These are phyloP conservation scores for Penicillium nucicola DNA, from an alignment of 495 filamentous ascomycete species.

Conservation along the genomic window DNA sequence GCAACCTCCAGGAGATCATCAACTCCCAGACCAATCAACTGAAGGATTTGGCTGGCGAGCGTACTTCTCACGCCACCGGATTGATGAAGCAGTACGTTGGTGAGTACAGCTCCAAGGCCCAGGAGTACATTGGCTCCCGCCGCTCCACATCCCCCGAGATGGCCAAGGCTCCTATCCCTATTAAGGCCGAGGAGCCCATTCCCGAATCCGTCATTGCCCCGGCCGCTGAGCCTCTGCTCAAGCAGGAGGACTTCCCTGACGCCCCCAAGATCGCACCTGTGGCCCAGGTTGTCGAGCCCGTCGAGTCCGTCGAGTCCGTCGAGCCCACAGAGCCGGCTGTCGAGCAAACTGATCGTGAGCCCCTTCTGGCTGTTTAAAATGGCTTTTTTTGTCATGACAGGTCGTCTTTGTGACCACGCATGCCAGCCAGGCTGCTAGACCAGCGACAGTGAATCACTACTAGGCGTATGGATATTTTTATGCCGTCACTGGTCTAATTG, in stretches of 20 bases:
- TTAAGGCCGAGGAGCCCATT: conserved; percentile 54
- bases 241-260: conserved; percentile 58
- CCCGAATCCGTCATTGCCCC: conserved; percentile 39
- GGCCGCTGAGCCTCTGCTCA: conserved; percentile 18
- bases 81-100: conserved; percentile 76
- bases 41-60: conserved; percentile 74
- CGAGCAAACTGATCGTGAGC: conserved; percentile 30
- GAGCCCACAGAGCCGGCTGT: conserved; percentile 12
- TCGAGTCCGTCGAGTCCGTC: conserved; percentile 12
- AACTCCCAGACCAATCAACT: conserved; percentile 80
- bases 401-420: not conserved
- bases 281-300: conserved; percentile 38
- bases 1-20: conserved; percentile 65
- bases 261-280: conserved; percentile 42
- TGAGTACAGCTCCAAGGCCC: conserved; percentile 82
- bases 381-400: not conserved
- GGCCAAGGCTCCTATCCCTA: conserved; percentile 30
- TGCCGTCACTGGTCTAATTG: not conserved
- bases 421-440: not conserved
- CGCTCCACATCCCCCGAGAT: conserved; percentile 48
- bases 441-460: not conserved
- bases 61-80: conserved; percentile 72
- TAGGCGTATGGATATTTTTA: not conserved
- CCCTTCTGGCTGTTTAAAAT: conserved; percentile 35
- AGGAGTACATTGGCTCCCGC: conserved; percentile 61